Evolutionary conservation across 2,329 filamentous ascomycete genomes (phyloP).

Genomic region (Phialophora tarda): DNA sequence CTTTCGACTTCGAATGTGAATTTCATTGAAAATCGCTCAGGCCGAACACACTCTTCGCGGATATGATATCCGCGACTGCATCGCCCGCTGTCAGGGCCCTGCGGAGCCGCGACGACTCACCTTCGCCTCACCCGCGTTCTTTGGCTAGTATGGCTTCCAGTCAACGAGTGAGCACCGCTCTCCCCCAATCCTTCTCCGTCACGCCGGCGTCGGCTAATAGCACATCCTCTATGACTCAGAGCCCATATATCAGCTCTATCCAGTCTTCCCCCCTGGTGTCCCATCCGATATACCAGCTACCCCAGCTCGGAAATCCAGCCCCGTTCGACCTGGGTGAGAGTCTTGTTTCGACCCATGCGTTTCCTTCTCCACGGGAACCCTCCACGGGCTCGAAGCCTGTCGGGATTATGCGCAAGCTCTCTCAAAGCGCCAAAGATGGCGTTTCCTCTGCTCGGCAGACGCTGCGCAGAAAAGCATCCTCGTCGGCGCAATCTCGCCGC

Average conservation of each 20-base stretch:
- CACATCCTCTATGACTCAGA: conserved; percentile 35
- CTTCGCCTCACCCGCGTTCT: conserved; percentile 30
- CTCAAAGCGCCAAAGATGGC: conserved; percentile 69
- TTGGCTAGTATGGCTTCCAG: conserved; percentile 34
- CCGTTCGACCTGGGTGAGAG: conserved; percentile 76
- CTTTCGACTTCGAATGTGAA: conserved; percentile 23
- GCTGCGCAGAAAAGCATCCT: conserved; percentile 75
- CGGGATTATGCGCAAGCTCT: conserved; percentile 80
- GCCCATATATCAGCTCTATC: conserved; percentile 37
- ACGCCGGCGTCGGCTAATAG: conserved; percentile 37
- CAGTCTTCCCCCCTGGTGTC: conserved; percentile 39
- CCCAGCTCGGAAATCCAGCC: conserved; percentile 51
- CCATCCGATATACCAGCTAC: conserved; percentile 35
- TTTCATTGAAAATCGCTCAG: background rate
- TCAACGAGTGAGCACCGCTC: conserved; percentile 33
- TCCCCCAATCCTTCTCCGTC: conserved; percentile 24
- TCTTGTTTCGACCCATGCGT: conserved; percentile 55
- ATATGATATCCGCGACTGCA: conserved; percentile 29
- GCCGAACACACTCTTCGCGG: background rate
- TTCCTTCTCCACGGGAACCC: conserved; percentile 24
- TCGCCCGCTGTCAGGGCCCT: conserved; percentile 29
- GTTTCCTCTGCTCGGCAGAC: conserved; percentile 58
- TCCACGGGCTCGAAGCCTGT: conserved; percentile 58
- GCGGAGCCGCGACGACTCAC: conserved; percentile 31
- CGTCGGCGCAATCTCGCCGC: conserved; percentile 74